Percentiles rank a stretch among this genome's conserved stretches.
phyloP scores from a whole-genome alignment of 192 early-diverging fungal species.

The Diversispora epigaea region DNA sequence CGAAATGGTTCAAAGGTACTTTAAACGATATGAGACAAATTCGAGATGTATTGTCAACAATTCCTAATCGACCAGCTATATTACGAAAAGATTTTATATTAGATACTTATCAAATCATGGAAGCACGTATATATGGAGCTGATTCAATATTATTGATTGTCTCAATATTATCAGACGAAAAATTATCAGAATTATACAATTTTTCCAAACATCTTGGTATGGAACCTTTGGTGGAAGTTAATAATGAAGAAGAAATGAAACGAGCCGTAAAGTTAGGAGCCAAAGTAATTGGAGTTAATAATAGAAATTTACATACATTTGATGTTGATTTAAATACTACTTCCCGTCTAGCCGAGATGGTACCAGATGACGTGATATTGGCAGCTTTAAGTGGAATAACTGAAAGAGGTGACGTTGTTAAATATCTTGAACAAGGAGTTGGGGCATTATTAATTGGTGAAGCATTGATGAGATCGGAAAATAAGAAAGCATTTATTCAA shows the following conservation, averaged over 20 bases:
- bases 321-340: conserved; percentile 91
- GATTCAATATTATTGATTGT: conserved; percentile 97
- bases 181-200: conserved; percentile 65
- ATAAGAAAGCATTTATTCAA: conserved; percentile 75
- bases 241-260: conserved; percentile 85
- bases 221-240: conserved; percentile 99
- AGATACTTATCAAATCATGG: conserved; percentile 92
- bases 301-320: conserved; percentile 96
- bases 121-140: conserved; percentile 93
- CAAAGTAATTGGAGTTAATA: conserved; percentile 95
- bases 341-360: conserved; percentile 70
- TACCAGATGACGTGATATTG: conserved; percentile 71
- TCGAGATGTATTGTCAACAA: conserved; percentile 62
- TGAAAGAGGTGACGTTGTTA: conserved; percentile 75
- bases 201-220: conserved; percentile 82
- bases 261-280: conserved; percentile 80
- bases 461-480: conserved; percentile 83
- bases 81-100: conserved; percentile 98
- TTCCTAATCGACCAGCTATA: conserved; percentile 82
- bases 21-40: conserved; percentile 90
- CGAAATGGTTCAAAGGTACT: conserved; percentile 97
- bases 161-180: conserved; percentile 78
- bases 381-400: conserved; percentile 92
- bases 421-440: conserved; percentile 76
- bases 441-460: conserved; percentile 90